phyloP scores from a whole-genome alignment of 768 basidiomycete species.

The Mrakia gelida region DNA sequence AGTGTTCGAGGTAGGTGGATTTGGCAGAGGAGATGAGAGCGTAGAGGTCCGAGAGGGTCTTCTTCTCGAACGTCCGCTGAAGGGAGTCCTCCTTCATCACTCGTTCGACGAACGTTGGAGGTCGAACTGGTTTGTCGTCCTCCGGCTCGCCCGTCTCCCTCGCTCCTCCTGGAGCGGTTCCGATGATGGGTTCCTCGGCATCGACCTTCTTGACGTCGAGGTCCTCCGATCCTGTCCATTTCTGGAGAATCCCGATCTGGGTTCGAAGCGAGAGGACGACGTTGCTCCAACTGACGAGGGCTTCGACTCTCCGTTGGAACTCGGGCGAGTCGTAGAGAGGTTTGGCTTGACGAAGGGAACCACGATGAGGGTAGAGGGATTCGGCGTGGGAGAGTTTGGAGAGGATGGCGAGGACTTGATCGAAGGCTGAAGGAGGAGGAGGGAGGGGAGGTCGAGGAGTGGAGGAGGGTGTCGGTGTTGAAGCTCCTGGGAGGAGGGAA shows the following conservation, averaged over 20 bases:
- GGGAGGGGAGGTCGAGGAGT: neutral
- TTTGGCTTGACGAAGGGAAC: conserved; percentile 73
- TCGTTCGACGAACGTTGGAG: conserved; percentile 80
- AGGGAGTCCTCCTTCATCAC: conserved; percentile 95
- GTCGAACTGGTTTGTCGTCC: conserved; percentile 30
- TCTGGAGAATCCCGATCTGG: conserved; percentile 72
- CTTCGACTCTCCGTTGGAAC: conserved; percentile 80
- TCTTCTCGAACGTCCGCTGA: conserved; percentile 84
- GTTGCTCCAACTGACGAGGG: conserved; percentile 88
- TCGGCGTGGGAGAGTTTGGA: conserved; percentile 74
- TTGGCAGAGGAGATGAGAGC: conserved; percentile 79
- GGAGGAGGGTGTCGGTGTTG: conserved; percentile 43
- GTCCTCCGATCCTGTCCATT: conserved; percentile 90
- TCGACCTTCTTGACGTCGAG: conserved; percentile 53
- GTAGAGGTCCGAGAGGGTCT: conserved; percentile 66
- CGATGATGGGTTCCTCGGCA: conserved; percentile 31
- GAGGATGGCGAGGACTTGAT: conserved; percentile 51
- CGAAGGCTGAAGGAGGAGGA: conserved; percentile 35
- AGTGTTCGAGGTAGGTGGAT: conserved; percentile 75
- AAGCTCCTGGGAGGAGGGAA: neutral
- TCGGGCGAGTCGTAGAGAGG: conserved; percentile 59
- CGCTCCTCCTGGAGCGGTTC: neutral
- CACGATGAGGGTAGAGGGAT: conserved; percentile 78
- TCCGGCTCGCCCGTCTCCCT: neutral
- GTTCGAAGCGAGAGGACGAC: conserved; percentile 76